Conservation (phyloP, 2,329 filamentous ascomycete species). For the Colletotrichum lentis region DNA sequence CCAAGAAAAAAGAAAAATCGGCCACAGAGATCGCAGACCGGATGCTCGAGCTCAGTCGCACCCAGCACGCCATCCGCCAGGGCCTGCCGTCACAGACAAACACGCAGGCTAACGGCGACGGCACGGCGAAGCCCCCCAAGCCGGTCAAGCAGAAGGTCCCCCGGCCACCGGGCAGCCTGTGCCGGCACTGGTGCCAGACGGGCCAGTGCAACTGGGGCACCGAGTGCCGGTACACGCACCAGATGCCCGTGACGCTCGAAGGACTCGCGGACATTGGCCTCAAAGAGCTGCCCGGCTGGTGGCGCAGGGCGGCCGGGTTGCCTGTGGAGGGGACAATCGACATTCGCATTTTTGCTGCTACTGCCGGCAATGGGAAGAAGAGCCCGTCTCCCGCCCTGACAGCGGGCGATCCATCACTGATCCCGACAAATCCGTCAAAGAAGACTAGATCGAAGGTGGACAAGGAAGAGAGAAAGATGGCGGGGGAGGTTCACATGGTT, state of each 20-base stretch:
- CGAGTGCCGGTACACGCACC: slow-evolving; percentile 55
- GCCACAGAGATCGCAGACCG: slow-evolving; percentile 14
- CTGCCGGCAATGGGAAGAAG: slow-evolving; percentile 11
- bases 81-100: neutral
- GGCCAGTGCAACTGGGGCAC: slow-evolving; percentile 57
- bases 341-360: slow-evolving; percentile 28
- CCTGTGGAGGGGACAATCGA: slow-evolving; percentile 29
- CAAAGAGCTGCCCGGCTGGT: slow-evolving; percentile 55
- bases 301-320: slow-evolving; percentile 30
- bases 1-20: slow-evolving; percentile 10
- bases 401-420: neutral
- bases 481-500: slow-evolving; percentile 23
- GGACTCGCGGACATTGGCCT: slow-evolving; percentile 56
- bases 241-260: slow-evolving; percentile 55
- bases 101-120: neutral
- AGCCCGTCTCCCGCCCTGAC: neutral
- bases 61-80: slow-evolving; percentile 1
- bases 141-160: slow-evolving; percentile 14
- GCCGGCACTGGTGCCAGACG: slow-evolving; percentile 59
- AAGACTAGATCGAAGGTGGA: slow-evolving; percentile 13
- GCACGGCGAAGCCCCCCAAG: slow-evolving; percentile 8
- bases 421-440: slow-evolving; percentile 2
- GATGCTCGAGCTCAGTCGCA: slow-evolving; percentile 23
- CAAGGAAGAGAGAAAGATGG: slow-evolving; percentile 19
- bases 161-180: slow-evolving; percentile 43